These are phyloP conservation scores for Solanum aculeatissimum DNA, from an alignment of 305 asterid genomes.

Conservation along the genomic window DNA sequence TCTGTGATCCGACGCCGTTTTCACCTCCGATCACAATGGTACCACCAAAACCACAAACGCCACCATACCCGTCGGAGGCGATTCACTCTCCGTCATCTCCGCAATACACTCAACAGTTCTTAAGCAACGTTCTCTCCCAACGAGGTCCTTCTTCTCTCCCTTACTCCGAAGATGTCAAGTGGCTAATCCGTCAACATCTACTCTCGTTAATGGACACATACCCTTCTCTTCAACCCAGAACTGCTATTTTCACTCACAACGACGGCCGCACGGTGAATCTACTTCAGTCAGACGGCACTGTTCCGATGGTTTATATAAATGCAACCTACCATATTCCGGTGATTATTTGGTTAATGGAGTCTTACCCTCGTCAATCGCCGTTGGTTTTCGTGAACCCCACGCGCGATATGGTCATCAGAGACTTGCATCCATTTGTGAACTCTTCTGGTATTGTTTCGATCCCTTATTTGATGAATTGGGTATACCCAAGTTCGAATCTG, in stretches of 20 bases:
- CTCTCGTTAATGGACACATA: slow-evolving; percentile 42
- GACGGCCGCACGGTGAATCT: slow-evolving; percentile 84
- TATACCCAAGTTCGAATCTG: slow-evolving; percentile 77
- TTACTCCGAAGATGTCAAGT: slow-evolving; percentile 61
- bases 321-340: slow-evolving; percentile 86
- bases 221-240: slow-evolving; percentile 71
- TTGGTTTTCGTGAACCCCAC: slow-evolving; percentile 87
- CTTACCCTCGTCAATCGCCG: slow-evolving; percentile 90
- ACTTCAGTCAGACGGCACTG: slow-evolving; percentile 83
- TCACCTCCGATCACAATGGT: background rate
- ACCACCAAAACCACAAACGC: background rate
- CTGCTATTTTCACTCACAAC: slow-evolving; percentile 86
- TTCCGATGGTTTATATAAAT: slow-evolving; percentile 61
- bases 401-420: slow-evolving; percentile 74
- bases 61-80: background rate
- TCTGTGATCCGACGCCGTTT: background rate
- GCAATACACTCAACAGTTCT: slow-evolving; percentile 61
- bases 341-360: slow-evolving; percentile 80
- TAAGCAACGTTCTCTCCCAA: slow-evolving; percentile 71
- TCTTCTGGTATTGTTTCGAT: slow-evolving; percentile 82
- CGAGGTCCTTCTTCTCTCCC: slow-evolving; percentile 70
- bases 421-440: slow-evolving; percentile 68
- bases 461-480: slow-evolving; percentile 66
- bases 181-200: slow-evolving; percentile 85
- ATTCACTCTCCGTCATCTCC: background rate